These are phyloP conservation scores for Penstemon eatonii DNA, from an alignment of 257 asterid genomes.

Conservation along the genomic window DNA sequence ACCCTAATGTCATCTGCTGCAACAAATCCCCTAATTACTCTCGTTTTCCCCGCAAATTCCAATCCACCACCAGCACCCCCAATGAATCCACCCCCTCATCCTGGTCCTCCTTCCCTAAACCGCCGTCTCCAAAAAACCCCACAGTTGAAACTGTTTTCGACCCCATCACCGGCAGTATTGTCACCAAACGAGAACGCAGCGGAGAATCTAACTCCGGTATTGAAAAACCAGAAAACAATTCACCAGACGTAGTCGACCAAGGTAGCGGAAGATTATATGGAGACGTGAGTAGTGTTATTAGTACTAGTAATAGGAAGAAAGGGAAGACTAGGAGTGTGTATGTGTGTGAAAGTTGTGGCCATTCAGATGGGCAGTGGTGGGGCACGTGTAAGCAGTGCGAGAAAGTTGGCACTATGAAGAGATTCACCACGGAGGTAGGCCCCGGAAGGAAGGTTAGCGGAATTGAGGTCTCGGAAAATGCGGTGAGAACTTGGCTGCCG, in stretches of 20 bases:
- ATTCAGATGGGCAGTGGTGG: constrained; percentile 96
- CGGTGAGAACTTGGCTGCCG: constrained; percentile 65
- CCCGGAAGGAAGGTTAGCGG: constrained; percentile 46
- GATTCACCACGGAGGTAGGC: constrained; percentile 39
- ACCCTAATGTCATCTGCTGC: constrained; percentile 25
- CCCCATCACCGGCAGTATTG: constrained; percentile 49
- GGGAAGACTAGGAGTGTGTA: constrained; percentile 60
- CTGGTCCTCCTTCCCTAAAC: constrained; percentile 38
- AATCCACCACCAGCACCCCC: constrained; percentile 36
- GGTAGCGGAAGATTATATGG: constrained; percentile 46
- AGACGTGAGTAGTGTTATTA: constrained; percentile 42
- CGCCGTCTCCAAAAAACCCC: constrained; percentile 30
- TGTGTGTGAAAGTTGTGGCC: constrained; percentile 81
- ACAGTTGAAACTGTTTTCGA: constrained; percentile 51
- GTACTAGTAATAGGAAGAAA: constrained; percentile 42
- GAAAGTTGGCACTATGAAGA: constrained; percentile 63
- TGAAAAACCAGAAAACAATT: constrained; percentile 21
- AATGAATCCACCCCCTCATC: constrained; percentile 38
- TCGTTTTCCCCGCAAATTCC: constrained; percentile 35
- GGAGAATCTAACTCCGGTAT: constrained; percentile 24
- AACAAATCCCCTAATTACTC: constrained; percentile 37
- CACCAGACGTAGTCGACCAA: constrained; percentile 28
- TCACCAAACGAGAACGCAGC: constrained; percentile 39
- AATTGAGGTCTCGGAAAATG: constrained; percentile 52
- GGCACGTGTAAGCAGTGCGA: constrained; percentile 78